These are phyloP conservation scores for Leccinum obscurum DNA, from an alignment of 768 basidiomycete genomes.

Conservation along the genomic window DNA sequence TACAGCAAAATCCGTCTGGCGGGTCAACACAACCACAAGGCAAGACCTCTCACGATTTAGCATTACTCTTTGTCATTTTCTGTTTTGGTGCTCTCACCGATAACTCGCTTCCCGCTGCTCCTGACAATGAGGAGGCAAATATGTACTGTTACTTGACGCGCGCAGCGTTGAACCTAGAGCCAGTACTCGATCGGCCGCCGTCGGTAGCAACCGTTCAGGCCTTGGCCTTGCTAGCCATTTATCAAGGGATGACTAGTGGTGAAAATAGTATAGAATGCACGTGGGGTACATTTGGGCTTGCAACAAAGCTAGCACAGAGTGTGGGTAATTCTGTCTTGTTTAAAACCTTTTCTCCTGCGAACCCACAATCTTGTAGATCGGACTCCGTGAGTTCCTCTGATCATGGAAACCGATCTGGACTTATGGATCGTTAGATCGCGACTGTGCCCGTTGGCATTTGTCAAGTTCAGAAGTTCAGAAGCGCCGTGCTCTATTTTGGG, in stretches of 20 bases:
- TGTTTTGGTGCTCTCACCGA: slow-evolving; percentile 65
- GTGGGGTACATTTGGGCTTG: slow-evolving; percentile 65
- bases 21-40: slow-evolving; percentile 14
- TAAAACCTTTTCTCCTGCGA: slow-evolving; percentile 2
- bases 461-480: slow-evolving; percentile 65
- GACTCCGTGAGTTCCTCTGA: slow-evolving; percentile 53
- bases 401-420: slow-evolving; percentile 1
- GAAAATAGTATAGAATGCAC: slow-evolving; percentile 72
- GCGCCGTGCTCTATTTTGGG: slow-evolving; percentile 71
- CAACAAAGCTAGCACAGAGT: slow-evolving; percentile 67
- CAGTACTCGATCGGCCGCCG: slow-evolving; percentile 68
- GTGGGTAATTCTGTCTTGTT: slow-evolving; percentile 40
- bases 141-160: slow-evolving; percentile 61
- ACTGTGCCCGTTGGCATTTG: slow-evolving; percentile 70
- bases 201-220: slow-evolving; percentile 71
- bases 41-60: slow-evolving; percentile 57
- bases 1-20: slow-evolving; percentile 4
- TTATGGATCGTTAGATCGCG: slow-evolving; percentile 55
- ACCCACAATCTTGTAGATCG: slow-evolving; percentile 45
- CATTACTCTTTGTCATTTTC: slow-evolving; percentile 61
- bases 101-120: slow-evolving; percentile 47
- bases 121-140: slow-evolving; percentile 52
- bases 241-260: slow-evolving; percentile 63
- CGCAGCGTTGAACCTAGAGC: slow-evolving; percentile 64
- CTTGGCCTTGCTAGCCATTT: slow-evolving; percentile 61